Conservation (phyloP, 768 basidiomycete species). For the Rhodotorula graminis region DNA sequence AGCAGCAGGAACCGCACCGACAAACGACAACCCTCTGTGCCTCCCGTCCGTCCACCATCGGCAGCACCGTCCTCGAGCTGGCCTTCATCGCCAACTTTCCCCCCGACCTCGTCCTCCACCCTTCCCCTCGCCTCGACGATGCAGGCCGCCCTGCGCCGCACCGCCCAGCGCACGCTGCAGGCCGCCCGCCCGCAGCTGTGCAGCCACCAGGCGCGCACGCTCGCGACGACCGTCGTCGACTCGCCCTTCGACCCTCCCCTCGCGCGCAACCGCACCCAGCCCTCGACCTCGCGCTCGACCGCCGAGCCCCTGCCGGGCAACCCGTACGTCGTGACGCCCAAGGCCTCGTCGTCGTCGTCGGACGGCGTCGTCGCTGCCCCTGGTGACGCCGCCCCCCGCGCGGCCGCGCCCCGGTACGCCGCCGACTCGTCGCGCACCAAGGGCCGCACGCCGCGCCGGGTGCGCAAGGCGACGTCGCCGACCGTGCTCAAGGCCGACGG, state of each 20-base stretch:
- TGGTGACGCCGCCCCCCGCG: background rate
- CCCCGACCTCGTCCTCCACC: background rate
- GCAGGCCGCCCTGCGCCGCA: slow-evolving; percentile 20
- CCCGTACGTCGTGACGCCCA: slow-evolving; percentile 9
- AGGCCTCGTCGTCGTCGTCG: background rate
- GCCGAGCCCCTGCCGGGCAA: slow-evolving; percentile 19
- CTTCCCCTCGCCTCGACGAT: background rate
- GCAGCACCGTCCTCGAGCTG: background rate
- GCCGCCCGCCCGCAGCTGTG: background rate
- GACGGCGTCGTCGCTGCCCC: background rate
- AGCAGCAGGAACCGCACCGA: too few relatives aligned
- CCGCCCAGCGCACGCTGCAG: slow-evolving; percentile 9
- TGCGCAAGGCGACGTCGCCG: slow-evolving; percentile 18
- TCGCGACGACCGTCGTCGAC: background rate
- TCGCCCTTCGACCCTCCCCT: slow-evolving; percentile 26
- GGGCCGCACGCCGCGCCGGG: slow-evolving; percentile 19
- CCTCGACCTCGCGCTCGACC: background rate
- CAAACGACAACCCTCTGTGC: too few relatives aligned
- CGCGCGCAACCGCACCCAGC: background rate
- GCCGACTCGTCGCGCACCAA: slow-evolving; percentile 28
- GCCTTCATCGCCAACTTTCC: background rate
- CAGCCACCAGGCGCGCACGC: background rate
- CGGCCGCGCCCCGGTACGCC: slow-evolving; percentile 15
- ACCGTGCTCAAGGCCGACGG: slow-evolving; percentile 23
- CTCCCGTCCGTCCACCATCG: background rate